These are phyloP conservation scores for Bipolaris bicolor DNA, from an alignment of 2,329 filamentous ascomycete species.

Conservation along the genomic window DNA sequence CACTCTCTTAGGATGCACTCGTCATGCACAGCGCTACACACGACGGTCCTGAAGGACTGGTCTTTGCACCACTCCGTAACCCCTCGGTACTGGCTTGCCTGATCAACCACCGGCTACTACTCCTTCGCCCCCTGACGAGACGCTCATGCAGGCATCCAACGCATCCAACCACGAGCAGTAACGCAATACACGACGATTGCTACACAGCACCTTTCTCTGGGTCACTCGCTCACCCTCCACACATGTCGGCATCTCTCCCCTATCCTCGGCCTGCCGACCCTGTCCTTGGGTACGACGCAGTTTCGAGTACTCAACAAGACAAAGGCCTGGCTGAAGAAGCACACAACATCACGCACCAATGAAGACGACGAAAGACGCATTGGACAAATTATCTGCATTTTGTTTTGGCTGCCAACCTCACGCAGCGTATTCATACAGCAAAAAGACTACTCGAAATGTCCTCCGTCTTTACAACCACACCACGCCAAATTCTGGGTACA, in stretches of 20 bases:
- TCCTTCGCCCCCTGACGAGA: conserved; percentile 4
- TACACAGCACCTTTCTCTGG: not conserved
- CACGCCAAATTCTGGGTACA: conserved; percentile 9
- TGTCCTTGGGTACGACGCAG: not conserved
- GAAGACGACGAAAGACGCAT: not conserved
- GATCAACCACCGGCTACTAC: not conserved
- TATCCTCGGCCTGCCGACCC: not conserved
- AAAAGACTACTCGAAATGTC: conserved; percentile 12
- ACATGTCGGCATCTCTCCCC: not conserved
- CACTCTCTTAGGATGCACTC: not conserved
- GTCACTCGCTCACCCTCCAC: no score
- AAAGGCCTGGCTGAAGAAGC: not conserved
- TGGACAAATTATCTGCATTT: conserved; percentile 20
- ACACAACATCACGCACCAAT: conserved; percentile 11
- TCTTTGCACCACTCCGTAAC: conserved; percentile 5
- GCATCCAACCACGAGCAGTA: not conserved
- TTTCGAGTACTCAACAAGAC: conserved; percentile 1
- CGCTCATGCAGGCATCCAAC: not conserved
- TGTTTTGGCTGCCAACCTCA: conserved; percentile 11
- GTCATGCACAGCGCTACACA: conserved; percentile 13
- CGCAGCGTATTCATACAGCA: conserved; percentile 29
- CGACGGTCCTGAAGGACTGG: not conserved
- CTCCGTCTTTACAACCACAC: conserved; percentile 9
- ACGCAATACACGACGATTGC: not conserved
- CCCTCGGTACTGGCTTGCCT: conserved; percentile 2